Evolutionary conservation across 768 basidiomycete genomes (phyloP), one percentile per base, ranked within the genome.

Genomic region (Suillus cothurnatus): DNA sequence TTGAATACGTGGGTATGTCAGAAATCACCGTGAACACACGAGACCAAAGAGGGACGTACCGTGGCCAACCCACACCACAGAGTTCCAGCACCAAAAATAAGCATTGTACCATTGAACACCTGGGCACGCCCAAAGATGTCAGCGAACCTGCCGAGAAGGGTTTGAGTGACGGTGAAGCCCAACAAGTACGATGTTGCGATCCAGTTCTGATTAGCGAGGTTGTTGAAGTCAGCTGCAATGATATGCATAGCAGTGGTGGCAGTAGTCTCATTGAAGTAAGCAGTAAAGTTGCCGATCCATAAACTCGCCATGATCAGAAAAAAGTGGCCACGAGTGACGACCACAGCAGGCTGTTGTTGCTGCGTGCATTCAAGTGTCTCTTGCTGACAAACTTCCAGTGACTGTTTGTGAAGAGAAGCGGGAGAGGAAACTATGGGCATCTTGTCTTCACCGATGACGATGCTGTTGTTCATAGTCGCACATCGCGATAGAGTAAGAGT

Each of bases 121-220:
- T 71, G 73, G 8, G 75, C 70, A 50, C 76, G 76, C 63, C 76
- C 76, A 64, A 77, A 77, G 9, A 77, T 75, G 34, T 77, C 76
- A 49, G 78, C 75, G 61, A 77, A 78, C 41, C 69, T 73, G 63
- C 76, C 76, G 12, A 77, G 76, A 1, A 77, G 65, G 0, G 73
- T 77, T 55, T 77, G 76, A 0, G 78, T 77, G 67, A 79, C 78
- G 50, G 78, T 77, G 52, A 77, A 77, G 34, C 76, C 76, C 69
- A 77, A 62, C 65, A 77, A 66, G 64, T 77, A 77, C 5, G 76
- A 73, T 0, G 76, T 77, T 3, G 76, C 76, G 39, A 77, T 68
- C 76, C 76, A 77, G 59, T 77, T 77, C 31, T 77, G 76, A 69
- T 74, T 77, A 0, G 77, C 60, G 26, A 78, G 70, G 9, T 68